Percentiles rank a stretch among this genome's conserved stretches.
Evolutionary conservation across 352 stramenopile genomes (phyloP).

Genomic region (Phytophthora kernoviae): DNA sequence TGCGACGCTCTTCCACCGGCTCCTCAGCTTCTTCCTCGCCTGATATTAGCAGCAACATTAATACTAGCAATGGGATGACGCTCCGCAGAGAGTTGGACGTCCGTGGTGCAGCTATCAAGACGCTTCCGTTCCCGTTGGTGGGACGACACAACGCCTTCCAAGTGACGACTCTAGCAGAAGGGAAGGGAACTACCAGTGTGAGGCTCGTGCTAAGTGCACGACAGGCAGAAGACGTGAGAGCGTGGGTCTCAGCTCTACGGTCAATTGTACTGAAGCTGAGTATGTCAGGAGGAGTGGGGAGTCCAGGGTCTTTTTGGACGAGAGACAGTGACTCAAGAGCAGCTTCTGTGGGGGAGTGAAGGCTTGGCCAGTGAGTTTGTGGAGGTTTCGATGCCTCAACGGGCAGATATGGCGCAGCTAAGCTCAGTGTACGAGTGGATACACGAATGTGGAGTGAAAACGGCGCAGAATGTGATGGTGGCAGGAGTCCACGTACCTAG

Average conservation of each 20-base stretch:
- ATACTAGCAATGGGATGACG: slow-evolving; percentile 46
- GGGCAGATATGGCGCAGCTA: slow-evolving; percentile 42
- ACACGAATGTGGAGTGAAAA: slow-evolving; percentile 55
- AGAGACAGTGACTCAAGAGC: slow-evolving; percentile 14
- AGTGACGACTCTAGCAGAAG: slow-evolving; percentile 34
- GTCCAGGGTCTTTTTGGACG: slow-evolving; percentile 5
- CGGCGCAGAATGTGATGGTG: slow-evolving; percentile 41
- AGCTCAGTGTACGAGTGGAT: slow-evolving; percentile 64
- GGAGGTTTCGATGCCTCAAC: slow-evolving; percentile 33
- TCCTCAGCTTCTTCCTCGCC: slow-evolving; percentile 15
- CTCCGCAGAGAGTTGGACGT: slow-evolving; percentile 53
- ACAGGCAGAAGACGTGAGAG: slow-evolving; percentile 43
- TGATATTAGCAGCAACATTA: slow-evolving; percentile 2
- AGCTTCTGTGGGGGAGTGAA: background rate
- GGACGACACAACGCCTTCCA: slow-evolving; percentile 64
- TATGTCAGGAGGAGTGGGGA: slow-evolving; percentile 2
- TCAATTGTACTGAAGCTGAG: slow-evolving; percentile 18
- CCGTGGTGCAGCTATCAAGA: slow-evolving; percentile 36
- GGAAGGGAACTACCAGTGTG: background rate
- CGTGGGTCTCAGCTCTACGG: slow-evolving; percentile 51
- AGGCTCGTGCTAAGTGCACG: slow-evolving; percentile 57
- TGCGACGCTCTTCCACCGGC: slow-evolving; percentile 13
- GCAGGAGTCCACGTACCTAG: slow-evolving; percentile 37
- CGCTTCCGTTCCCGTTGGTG: slow-evolving; percentile 54
- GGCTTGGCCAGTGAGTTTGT: slow-evolving; percentile 36